These are phyloP conservation scores for Casuarina cunninghamiana DNA, from an alignment of 306 rosid species.

Conservation along the genomic window DNA sequence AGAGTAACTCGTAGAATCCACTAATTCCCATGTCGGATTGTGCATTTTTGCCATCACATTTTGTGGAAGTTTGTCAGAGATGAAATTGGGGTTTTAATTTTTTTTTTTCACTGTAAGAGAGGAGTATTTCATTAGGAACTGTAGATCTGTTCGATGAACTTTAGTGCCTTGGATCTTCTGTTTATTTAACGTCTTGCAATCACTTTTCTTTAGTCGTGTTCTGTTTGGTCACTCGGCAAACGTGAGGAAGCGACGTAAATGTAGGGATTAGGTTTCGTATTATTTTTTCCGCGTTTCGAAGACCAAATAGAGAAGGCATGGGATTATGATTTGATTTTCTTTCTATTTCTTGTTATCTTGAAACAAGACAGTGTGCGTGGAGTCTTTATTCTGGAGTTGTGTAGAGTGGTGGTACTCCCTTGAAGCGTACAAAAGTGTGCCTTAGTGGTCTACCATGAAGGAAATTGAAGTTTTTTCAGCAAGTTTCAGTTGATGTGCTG, in stretches of 20 bases:
- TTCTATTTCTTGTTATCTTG: background rate
- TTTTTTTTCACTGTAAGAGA: background rate
- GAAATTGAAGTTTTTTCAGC: background rate
- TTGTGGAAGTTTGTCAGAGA: background rate
- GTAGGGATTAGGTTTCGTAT: background rate
- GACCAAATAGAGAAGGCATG: background rate
- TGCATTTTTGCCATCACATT: background rate
- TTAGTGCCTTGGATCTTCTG: background rate
- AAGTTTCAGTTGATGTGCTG: no score
- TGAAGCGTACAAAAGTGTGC: background rate
- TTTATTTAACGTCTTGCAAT: background rate
- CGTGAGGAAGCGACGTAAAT: background rate
- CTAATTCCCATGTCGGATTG: background rate
- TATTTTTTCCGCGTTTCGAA: background rate
- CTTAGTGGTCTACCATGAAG: background rate
- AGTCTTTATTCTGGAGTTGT: background rate
- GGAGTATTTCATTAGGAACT: background rate
- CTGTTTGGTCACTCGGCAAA: slow-evolving; percentile 16
- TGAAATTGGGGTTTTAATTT: slow-evolving; percentile 4
- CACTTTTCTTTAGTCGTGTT: background rate
- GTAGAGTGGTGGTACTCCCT: background rate
- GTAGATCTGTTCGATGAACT: slow-evolving; percentile 13
- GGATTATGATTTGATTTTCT: background rate
- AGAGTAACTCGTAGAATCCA: background rate
- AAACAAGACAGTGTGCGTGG: background rate